Evolutionary conservation across 2,329 filamentous ascomycete genomes (phyloP), one percentile per base, ranked within the genome.

Genomic region (Botrytis tulipae): DNA sequence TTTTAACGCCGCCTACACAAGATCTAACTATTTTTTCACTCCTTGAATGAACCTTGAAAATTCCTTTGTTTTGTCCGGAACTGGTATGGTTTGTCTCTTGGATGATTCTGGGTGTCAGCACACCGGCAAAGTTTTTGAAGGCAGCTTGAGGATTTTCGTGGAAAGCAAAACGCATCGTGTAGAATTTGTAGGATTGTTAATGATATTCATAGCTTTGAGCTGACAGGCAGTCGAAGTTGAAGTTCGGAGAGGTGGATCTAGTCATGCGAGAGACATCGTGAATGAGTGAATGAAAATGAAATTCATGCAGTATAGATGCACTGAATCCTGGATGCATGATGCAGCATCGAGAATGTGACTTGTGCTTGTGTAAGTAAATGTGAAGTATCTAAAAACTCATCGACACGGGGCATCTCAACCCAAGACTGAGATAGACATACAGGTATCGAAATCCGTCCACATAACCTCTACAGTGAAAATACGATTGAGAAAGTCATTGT

Each of bases 61-160:
- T 87, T 16, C 42, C 6, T 44, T 77, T 88, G 86, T 77, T 83
- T 83, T 7, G 83, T 80, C 81, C 88, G 86, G 32, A 89, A 80
- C 70, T 84, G 82, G 71, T 82, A 78, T 0, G 83, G 81, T 54
- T 85, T 82, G 40, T 82, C 77, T 48, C 78, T 76, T 37, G 83
- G 82, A 61, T 83, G 82, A 80, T 86, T 86, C 46, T 76, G 46
- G 22, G 22, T 12, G 25, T 48, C 9, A 9, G 22, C 9, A 12
- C 9, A 12, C 46, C 22, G 22, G 12, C 16, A 0, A 8, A 20
- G 6, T 46, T 18, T 46, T 20, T 20, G 44, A 20, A 46, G 44
- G 2, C 18, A 46, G 44, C 44, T 8, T 35, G 54, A 20, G 29
- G 7, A 4, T 20, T 2, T 35, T 35, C 10, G 7, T 4, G 16